Conservation (phyloP, 805 yeast genomes). For the Metschnikowia drakensbergensis region DNA sequence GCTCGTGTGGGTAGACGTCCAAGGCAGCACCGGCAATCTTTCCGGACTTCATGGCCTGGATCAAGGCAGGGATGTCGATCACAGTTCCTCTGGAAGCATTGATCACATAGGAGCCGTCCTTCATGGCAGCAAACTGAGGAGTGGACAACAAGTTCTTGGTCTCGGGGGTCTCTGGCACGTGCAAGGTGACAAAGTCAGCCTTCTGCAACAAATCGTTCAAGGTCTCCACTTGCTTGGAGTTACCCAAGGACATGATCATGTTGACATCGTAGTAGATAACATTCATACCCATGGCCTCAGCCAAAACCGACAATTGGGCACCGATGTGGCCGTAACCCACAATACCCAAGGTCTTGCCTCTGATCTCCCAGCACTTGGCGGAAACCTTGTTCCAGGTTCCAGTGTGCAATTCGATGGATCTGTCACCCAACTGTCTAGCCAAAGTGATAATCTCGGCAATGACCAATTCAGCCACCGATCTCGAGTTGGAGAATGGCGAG, state of each 20-base stretch:
- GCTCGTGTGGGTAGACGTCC: slow-evolving; percentile 96
- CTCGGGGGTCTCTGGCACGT: slow-evolving; percentile 92
- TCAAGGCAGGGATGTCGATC: slow-evolving; percentile 90
- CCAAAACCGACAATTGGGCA: slow-evolving; percentile 90
- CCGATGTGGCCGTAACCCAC: slow-evolving; percentile 99
- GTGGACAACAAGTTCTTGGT: slow-evolving; percentile 86
- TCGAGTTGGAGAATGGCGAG: slow-evolving; percentile 97
- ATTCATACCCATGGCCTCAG: slow-evolving; percentile 97
- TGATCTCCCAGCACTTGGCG: slow-evolving; percentile 95
- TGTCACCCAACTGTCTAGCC: slow-evolving; percentile 95
- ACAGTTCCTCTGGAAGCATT: slow-evolving; percentile 98
- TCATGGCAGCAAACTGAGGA: slow-evolving; percentile 94
- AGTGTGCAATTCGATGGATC: slow-evolving; percentile 91
- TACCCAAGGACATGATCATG: slow-evolving; percentile 95
- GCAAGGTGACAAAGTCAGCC: slow-evolving; percentile 88
- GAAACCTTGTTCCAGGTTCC: slow-evolving; percentile 98
- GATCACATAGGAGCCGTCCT: slow-evolving; percentile 88
- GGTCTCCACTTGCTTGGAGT: slow-evolving; percentile 86
- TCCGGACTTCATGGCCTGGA: slow-evolving; percentile 87
- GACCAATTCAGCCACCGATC: slow-evolving; percentile 97
- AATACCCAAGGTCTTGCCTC: slow-evolving; percentile 97
- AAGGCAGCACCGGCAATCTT: slow-evolving; percentile 96
- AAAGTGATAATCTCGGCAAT: slow-evolving; percentile 90
- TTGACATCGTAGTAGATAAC: slow-evolving; percentile 88
- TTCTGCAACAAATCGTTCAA: slow-evolving; percentile 74